Percentiles rank a stretch among this genome's conserved stretches.
Conservation (phyloP, 331 rosid species). For the Acacia pycnantha region DNA sequence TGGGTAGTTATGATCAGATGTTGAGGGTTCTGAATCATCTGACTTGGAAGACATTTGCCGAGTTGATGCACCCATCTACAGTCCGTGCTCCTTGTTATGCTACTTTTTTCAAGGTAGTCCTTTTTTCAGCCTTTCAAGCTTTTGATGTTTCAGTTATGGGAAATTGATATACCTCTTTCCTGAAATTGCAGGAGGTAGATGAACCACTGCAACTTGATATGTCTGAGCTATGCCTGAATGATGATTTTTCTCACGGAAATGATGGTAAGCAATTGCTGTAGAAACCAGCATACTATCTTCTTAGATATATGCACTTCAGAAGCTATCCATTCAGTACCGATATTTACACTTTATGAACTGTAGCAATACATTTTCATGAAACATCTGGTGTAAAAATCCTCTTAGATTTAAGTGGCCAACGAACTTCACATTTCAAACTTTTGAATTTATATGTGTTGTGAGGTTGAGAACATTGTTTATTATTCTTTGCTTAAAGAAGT, state of each 20-base stretch:
- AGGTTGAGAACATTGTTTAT: neutral
- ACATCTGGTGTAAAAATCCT: constrained; percentile 1
- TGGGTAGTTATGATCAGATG: constrained; percentile 97
- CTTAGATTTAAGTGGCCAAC: constrained; percentile 1
- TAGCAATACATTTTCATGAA: neutral
- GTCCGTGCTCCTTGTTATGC: constrained; percentile 87
- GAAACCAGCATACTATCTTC: neutral
- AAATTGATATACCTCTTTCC: constrained; percentile 24
- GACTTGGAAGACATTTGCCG: constrained; percentile 98
- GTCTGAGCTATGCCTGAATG: constrained; percentile 76
- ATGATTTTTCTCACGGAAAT: constrained; percentile 66
- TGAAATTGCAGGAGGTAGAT: constrained; percentile 77
- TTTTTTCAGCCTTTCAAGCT: constrained; percentile 12
- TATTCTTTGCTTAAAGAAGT: neutral
- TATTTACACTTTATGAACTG: neutral
- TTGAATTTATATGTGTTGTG: neutral
- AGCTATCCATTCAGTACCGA: neutral
- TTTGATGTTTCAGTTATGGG: constrained; percentile 14
- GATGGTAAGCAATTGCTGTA: constrained; percentile 47
- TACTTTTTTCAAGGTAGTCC: constrained; percentile 78
- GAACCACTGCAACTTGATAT: constrained; percentile 88
- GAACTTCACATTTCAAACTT: neutral
- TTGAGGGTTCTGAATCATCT: constrained; percentile 90
- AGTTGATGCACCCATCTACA: constrained; percentile 75
- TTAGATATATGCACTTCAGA: neutral